These are phyloP conservation scores for Spathaspora gorwiae DNA, from an alignment of 805 yeast genomes.

Conservation along the genomic window DNA sequence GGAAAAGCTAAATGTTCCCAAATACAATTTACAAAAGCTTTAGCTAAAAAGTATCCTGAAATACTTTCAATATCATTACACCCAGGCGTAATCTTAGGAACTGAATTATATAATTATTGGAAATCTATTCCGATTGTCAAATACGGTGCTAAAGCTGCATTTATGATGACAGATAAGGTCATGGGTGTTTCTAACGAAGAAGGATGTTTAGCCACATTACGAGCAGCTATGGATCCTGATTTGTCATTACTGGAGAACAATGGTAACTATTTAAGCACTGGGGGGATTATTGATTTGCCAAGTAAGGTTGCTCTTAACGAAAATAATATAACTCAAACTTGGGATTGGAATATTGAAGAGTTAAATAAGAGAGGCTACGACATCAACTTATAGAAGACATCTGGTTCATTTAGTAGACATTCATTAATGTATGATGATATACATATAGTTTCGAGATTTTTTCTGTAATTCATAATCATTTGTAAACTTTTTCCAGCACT, in stretches of 20 bases:
- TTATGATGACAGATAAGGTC: conserved; percentile 11
- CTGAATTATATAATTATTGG: conserved; percentile 30
- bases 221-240: conserved; percentile 27
- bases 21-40: conserved; percentile 25
- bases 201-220: conserved; percentile 30
- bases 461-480: too few species aligned
- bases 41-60: conserved; percentile 25
- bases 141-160: conserved; percentile 11
- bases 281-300: conserved; percentile 24
- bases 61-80: conserved; percentile 32
- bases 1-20: conserved; percentile 30
- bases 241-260: conserved; percentile 18
- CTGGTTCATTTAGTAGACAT: too few species aligned
- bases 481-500: too few species aligned
- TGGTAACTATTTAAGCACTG: conserved; percentile 29
- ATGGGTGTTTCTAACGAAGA: conserved; percentile 30
- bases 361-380: conserved; percentile 16
- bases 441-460: too few species aligned
- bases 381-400: background rate
- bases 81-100: conserved; percentile 34
- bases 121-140: conserved; percentile 21
- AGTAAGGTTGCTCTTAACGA: conserved; percentile 20
- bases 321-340: conserved; percentile 19
- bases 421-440: too few species aligned
- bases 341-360: conserved; percentile 23